These are phyloP conservation scores for Phytomonas francai DNA, from an alignment of 208 protist genomes.

Conservation along the genomic window DNA sequence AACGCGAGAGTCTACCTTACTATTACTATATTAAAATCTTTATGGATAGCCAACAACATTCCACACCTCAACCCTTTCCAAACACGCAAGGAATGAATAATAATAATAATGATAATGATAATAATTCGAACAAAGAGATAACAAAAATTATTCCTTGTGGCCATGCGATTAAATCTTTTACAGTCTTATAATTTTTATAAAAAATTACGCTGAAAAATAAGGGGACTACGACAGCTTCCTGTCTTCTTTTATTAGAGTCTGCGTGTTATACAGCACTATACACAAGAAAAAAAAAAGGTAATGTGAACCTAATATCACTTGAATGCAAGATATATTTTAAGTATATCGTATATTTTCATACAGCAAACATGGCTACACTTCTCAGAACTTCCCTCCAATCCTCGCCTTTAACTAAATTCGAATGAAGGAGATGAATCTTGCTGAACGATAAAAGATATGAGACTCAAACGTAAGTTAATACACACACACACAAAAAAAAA, in stretches of 20 bases:
- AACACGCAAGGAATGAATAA: too few relatives aligned
- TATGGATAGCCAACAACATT: not conserved
- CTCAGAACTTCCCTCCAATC: too few relatives aligned
- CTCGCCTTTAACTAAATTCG: too few relatives aligned
- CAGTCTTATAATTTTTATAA: too few relatives aligned
- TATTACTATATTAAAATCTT: constrained; percentile 1
- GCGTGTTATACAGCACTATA: not conserved
- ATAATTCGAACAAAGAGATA: too few relatives aligned
- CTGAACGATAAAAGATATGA: not conserved
- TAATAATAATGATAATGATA: too few relatives aligned
- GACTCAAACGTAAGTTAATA: constrained; percentile 2
- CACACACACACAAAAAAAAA: constrained; percentile 8
- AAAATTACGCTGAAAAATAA: too few relatives aligned
- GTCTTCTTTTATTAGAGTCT: not conserved
- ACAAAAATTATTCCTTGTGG: too few relatives aligned
- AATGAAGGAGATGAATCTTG: constrained; percentile 3
- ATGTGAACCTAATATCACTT: not conserved
- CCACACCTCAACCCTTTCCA: not conserved
- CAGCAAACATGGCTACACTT: not conserved
- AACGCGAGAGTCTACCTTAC: too few relatives aligned
- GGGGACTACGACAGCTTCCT: too few relatives aligned
- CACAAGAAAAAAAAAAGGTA: constrained; percentile 11
- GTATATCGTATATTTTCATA: not conserved
- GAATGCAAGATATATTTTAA: not conserved
- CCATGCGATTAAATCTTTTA: too few relatives aligned